Evolutionary conservation across 768 basidiomycete species (phyloP).

Genomic region (Trametes cubensis): DNA sequence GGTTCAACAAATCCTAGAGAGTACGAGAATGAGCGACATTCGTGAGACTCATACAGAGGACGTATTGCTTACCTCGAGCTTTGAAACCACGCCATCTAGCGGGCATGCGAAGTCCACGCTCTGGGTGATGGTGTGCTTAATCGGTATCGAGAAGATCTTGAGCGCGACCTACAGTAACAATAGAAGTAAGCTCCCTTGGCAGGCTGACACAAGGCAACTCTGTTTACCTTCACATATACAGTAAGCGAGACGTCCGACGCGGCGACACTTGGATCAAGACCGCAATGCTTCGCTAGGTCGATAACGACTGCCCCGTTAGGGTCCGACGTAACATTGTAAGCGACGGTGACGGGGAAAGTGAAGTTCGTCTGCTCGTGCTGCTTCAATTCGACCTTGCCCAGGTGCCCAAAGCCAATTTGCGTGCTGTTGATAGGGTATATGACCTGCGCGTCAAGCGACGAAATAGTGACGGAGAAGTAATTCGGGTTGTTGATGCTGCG

Average conservation of each 20-base stretch:
- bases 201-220: too few species aligned
- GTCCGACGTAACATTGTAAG: slow-evolving; percentile 58
- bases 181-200: background rate
- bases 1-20: slow-evolving; percentile 11
- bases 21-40: background rate
- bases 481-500: slow-evolving; percentile 79
- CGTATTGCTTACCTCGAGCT: slow-evolving; percentile 35
- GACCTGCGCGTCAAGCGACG: slow-evolving; percentile 68
- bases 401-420: slow-evolving; percentile 62
- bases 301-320: slow-evolving; percentile 56
- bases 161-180: slow-evolving; percentile 54
- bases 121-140: slow-evolving; percentile 69
- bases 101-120: slow-evolving; percentile 68
- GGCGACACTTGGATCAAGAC: slow-evolving; percentile 42
- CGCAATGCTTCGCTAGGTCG: slow-evolving; percentile 68
- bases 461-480: slow-evolving; percentile 71
- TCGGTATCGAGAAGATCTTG: slow-evolving; percentile 61
- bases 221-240: slow-evolving; percentile 67
- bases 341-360: slow-evolving; percentile 74
- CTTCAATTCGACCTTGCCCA: slow-evolving; percentile 45
- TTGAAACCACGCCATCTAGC: slow-evolving; percentile 37
- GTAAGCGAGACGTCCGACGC: slow-evolving; percentile 56
- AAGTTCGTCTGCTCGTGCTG: slow-evolving; percentile 63
- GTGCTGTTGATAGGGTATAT: slow-evolving; percentile 77
- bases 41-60: background rate